Evolutionary conservation across 2,329 filamentous ascomycete genomes (phyloP).

Genomic region (Leptodontidium sp.): DNA sequence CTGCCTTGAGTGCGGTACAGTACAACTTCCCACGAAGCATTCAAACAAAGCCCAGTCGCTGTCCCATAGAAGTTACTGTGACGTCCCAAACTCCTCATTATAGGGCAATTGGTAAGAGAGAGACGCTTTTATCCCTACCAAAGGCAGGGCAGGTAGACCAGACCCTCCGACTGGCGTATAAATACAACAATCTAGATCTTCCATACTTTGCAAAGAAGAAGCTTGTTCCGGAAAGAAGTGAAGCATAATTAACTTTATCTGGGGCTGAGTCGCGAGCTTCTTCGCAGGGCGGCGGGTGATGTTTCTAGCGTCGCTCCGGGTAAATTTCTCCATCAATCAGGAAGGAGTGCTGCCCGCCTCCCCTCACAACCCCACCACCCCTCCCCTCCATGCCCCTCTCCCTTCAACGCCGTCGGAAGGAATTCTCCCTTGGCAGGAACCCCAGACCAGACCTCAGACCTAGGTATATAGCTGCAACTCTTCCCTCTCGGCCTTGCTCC

Average conservation of each 20-base stretch:
- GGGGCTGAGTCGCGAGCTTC: background rate
- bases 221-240: background rate
- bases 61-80: background rate
- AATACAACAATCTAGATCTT: background rate
- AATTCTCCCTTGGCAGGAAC: conserved; percentile 18
- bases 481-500: conserved; percentile 1
- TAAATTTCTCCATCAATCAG: conserved; percentile 37
- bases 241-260: background rate
- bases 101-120: background rate
- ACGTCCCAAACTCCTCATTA: background rate
- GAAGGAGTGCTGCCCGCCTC: background rate
- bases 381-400: conserved; percentile 23
- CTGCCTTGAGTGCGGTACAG: conserved; percentile 29
- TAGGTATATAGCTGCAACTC: background rate
- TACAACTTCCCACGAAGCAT: no score
- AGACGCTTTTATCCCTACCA: background rate
- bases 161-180: background rate
- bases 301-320: conserved; percentile 1
- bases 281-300: background rate
- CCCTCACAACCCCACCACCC: background rate
- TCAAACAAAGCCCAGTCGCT: no score
- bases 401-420: conserved; percentile 17
- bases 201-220: background rate
- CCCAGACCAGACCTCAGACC: conserved; percentile 2
- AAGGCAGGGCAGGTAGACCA: background rate